Percentiles rank a stretch among this genome's conserved stretches.
Conservation (phyloP, 1,284 basidiomycete species). For the Ceratorhiza oryzae-sativae region DNA sequence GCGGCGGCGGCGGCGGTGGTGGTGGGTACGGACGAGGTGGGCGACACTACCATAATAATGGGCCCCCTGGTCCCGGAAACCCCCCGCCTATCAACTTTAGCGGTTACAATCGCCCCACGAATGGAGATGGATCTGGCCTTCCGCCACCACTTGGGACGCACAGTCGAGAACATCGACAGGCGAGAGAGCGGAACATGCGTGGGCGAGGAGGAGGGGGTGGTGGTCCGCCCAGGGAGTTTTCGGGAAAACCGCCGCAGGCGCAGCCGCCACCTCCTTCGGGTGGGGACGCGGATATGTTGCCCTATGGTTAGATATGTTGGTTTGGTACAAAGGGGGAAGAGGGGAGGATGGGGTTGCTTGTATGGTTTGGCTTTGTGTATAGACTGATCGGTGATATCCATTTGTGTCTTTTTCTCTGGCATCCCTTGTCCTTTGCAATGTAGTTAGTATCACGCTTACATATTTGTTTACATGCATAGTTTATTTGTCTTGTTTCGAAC, state of each 20-base stretch:
- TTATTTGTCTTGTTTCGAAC: constrained; percentile 11
- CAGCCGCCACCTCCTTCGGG: not conserved
- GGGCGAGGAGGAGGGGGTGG: constrained; percentile 1
- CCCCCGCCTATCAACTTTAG: constrained; percentile 29
- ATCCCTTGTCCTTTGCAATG: not conserved
- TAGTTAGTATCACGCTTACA: constrained; percentile 30
- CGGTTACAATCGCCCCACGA: constrained; percentile 6
- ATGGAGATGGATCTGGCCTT: constrained; percentile 1
- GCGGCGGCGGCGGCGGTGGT: not conserved
- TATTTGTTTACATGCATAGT: constrained; percentile 24
- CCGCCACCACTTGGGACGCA: constrained; percentile 24
- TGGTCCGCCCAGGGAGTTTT: not conserved
- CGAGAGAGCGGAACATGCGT: constrained; percentile 30
- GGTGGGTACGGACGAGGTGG: not conserved
- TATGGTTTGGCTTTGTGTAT: not conserved
- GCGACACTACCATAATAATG: not conserved
- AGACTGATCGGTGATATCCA: not conserved
- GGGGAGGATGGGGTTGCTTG: not conserved
- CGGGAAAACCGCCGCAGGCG: not conserved
- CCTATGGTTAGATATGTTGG: not conserved
- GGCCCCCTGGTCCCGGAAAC: not conserved
- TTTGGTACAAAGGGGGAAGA: no score
- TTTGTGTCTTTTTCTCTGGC: not conserved
- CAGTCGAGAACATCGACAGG: constrained; percentile 30
- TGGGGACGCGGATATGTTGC: not conserved